Conservation (phyloP, 2,329 filamentous ascomycete genomes). For the Diaporthe helianthi region DNA sequence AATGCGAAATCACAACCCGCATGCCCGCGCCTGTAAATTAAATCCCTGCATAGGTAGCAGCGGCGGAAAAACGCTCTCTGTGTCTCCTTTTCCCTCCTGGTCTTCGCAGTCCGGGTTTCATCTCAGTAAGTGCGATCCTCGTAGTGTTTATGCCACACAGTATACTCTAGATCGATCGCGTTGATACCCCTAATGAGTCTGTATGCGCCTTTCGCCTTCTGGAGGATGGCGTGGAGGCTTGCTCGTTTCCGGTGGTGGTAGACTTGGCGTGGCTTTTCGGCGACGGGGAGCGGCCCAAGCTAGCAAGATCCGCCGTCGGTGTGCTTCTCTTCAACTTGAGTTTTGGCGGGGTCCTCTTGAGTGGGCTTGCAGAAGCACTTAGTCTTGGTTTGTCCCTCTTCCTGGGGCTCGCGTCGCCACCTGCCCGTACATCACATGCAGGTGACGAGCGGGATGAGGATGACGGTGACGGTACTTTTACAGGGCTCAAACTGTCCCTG, state of each 20-base stretch:
- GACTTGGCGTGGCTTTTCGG: background rate
- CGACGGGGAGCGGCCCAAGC: background rate
- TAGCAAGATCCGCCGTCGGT: background rate
- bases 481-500: conserved; percentile 1
- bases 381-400: background rate
- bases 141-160: background rate
- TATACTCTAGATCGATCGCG: too few species aligned
- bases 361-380: conserved; percentile 1
- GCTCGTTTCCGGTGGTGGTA: background rate
- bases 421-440: too few species aligned
- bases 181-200: background rate
- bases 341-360: conserved; percentile 25
- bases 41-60: background rate
- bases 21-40: background rate
- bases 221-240: background rate
- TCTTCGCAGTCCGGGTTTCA: background rate
- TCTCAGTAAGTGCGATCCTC: background rate
- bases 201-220: background rate
- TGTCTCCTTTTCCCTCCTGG: background rate
- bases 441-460: background rate
- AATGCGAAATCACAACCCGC: background rate
- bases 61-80: background rate
- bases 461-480: background rate
- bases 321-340: conserved; percentile 29
- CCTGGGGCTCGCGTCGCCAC: too few species aligned